Evolutionary conservation across 179 eudicot species (phyloP), one percentile per base, ranked within the genome.

Genomic region (Spergularia azorica): DNA sequence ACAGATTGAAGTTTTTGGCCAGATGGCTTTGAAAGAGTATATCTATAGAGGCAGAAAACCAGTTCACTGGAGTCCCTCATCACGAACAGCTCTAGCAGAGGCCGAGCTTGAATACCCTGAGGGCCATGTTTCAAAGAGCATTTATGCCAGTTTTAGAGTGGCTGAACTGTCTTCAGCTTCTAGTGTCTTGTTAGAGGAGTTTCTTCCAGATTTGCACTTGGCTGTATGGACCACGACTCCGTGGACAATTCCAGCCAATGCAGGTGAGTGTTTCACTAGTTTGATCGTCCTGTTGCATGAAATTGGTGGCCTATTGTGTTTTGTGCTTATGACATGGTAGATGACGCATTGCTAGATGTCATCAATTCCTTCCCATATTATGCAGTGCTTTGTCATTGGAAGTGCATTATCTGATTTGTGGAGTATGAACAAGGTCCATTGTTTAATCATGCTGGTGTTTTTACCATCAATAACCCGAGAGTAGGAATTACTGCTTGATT

Each of bases 211-310:
- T 82, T 79, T 96, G 86, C 78, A 82, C 81, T 78, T 96, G 79
- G 98, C 98, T 78, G 84, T 96, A 79, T 96, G 99, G 99, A 96
- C 98, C 63, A 96, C 98, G 59, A 94, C 99, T 82, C 99, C 98
- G 26, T 96, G 99, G 99, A 96, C 99, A 52, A 90, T 96, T 84
- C 99, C 99, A 79, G 98, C 99, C 74, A 96, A 96, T 84, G 98
- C 99, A 79, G 98, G 99, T 91, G 77, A 64, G 81, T 17, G 1
- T 60, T 67, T 71, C 61, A 26, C 32, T 57, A 41, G 9, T 15
- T 66, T 21, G 32, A 9, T 38, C 36, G 7, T 56, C 51, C 6
- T 54, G 63, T 12, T 56, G 63, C 11, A 32, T 54, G 32, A 26
- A 5, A 46, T 52, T 54, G 26, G 57, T 43, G 32, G 15, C 21